Base-by-base conservation (phyloP, 257 asterid genomes). In the Plectranthus barbatus region DNA sequence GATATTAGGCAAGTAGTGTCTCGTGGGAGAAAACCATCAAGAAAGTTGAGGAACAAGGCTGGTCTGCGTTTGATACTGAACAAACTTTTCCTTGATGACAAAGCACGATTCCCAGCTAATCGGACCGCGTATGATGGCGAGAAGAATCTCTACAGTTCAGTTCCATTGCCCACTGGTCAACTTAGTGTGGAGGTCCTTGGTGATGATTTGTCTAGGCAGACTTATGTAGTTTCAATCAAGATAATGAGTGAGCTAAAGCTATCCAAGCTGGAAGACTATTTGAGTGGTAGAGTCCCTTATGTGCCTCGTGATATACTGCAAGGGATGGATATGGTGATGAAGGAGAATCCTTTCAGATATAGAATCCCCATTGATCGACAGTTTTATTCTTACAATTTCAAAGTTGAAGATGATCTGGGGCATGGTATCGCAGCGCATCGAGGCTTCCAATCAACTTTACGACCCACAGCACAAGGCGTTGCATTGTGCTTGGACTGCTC, bases 291-390 rank as follows among this genome's bases (percentile, higher is more conserved):
- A 21, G 56, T 76, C 37, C 55, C 81, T 1, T 9, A 63, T 9
- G 79, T 81, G 45, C 93, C 96, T 64, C 96, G 89, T 68, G 85
- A 77, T 62, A 71, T 85, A 57, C 79, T 85, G 59, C 96, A 83
- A 47, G 87, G 83, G 29, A 74, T 85, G 94, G 94, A 83, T 62
- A 39, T 85, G 76, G 84, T 85, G 33, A 73, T 83, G 91, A 87
- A 87, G 77, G 91, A 85, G 50, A 85, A 88, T 63, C 94, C 94
- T 42, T 51, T 79, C 4, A 85, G 67, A 61, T 34, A 60, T 57
- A 67, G 84, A 66, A 56, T 72, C n/a, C 26, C 70, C 37, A 72
- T 75, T 31, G 94, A 83, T 42, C 64, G 79, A 33, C 63, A 68
- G 70, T 88, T 79, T 72, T 85, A 81, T 60, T 59, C 80, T n/a